These are phyloP conservation scores for Gossypium raimondii DNA, from an alignment of 345 rosid species.

Conservation along the genomic window DNA sequence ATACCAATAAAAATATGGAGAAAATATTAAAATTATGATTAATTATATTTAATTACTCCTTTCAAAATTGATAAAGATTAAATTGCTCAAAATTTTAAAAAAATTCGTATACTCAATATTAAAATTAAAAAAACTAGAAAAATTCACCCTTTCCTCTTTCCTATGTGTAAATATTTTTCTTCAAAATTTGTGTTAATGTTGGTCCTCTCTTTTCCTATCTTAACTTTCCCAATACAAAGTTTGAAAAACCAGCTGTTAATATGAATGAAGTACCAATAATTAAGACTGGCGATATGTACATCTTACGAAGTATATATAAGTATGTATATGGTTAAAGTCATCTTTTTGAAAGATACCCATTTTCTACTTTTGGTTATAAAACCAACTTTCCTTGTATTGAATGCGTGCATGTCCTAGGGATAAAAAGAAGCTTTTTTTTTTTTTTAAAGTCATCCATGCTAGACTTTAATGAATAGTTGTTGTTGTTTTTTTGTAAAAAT, in stretches of 20 bases:
- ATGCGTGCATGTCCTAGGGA: not conserved
- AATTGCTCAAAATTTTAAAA: no score
- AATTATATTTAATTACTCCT: no score
- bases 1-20: no score
- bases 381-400: not conserved
- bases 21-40: no score
- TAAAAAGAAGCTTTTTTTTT: no score
- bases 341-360: slow-evolving; percentile 21
- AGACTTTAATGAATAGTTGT: not conserved
- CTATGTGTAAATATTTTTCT: slow-evolving; percentile 1
- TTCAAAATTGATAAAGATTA: no score
- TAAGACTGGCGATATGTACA: not conserved
- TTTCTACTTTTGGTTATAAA: slow-evolving; percentile 10
- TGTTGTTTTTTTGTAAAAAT: no score
- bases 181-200: not conserved
- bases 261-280: not conserved
- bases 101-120: no score
- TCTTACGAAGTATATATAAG: no score
- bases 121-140: not conserved
- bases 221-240: not conserved
- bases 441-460: not conserved
- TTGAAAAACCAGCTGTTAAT: not conserved
- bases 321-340: slow-evolving; percentile 15
- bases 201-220: not conserved
- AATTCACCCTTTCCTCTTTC: slow-evolving; percentile 12